Base-by-base conservation (phyloP, 2,329 filamentous ascomycete genomes). In the Aspergillus sp. region DNA sequence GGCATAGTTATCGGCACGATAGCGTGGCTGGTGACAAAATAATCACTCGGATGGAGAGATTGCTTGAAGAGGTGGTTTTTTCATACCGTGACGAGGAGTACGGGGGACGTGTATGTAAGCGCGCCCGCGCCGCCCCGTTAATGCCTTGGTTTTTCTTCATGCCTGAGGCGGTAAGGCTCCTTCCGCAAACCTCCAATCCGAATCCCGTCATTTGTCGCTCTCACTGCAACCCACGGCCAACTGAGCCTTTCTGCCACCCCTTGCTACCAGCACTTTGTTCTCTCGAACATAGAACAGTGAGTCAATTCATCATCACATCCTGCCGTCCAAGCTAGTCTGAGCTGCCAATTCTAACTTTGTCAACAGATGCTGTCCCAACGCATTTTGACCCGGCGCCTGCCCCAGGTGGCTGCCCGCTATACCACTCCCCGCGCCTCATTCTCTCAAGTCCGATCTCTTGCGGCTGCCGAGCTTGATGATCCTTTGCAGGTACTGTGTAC, bases 351-450 rank as follows among this genome's bases (percentile, higher is more conserved):
- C 54, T 57, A 55, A 66, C 52, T 41, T 4, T 19, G 19, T 44
- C 33, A 40, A 42, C 46, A 69, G 63, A 73, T 74, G 71, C 58
- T 73, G 57, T 67, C 70, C 52, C 65, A 67, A 60, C 68, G 67
- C 49, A 62, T 71, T 58, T 49, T 70, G 48, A 57, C 67, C 49
- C 65, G 67, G 58, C 66, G 68, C 52, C 64, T 70, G 56, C 61
- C 65, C 45, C 64, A 64, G 57, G 54, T 64, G 49, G 61, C 64
- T 51, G 56, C 58, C 52, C 66, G 67, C 53, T 54, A 57, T 48
- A 51, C 65, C 59, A 57, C 63, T 58, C 55, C 63, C 52, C 65
- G 65, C 57, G 67, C 69, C 48, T 59, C 58, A 27, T 71, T 71
- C 55, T 72, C 70, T 10, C 65, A 68, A 52, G 54, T 64, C 39